These are phyloP conservation scores for Cucumis cinereus DNA, from an alignment of 306 rosid genomes.

Conservation along the genomic window DNA sequence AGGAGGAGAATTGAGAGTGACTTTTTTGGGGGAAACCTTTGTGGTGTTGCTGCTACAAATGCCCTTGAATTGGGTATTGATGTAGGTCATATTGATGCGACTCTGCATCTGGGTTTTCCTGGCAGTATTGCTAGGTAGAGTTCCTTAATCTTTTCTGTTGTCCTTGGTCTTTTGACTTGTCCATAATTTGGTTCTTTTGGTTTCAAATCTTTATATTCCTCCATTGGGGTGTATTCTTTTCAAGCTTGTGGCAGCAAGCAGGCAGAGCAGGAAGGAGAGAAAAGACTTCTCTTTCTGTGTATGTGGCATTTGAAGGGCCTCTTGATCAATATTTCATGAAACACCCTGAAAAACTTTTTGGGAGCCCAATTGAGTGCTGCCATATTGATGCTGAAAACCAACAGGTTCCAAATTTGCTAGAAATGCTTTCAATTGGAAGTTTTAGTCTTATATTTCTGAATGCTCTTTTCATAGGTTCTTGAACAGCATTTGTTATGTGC, in stretches of 20 bases:
- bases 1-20: conserved; percentile 83
- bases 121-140: conserved; percentile 83
- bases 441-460: conserved; percentile 13
- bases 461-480: conserved; percentile 46
- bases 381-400: conserved; percentile 71
- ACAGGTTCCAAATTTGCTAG: conserved; percentile 37
- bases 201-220: background rate
- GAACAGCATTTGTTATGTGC: conserved; percentile 85
- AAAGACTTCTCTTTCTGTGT: conserved; percentile 72
- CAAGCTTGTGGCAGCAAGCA: conserved; percentile 95
- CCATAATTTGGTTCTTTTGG: conserved; percentile 9
- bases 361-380: conserved; percentile 81
- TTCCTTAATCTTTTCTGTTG: conserved; percentile 4
- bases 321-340: conserved; percentile 93
- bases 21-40: conserved; percentile 69
- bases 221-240: conserved; percentile 8
- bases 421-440: background rate
- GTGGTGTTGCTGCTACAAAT: conserved; percentile 95
- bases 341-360: conserved; percentile 71
- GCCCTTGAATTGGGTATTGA: conserved; percentile 99
- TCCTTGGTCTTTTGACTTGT: background rate
- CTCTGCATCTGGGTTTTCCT: conserved; percentile 96
- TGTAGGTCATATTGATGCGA: conserved; percentile 87
- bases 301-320: conserved; percentile 85
- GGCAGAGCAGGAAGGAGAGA: conserved; percentile 95